These are phyloP conservation scores for Lichtheimia hyalospora DNA, from an alignment of 371 early-diverging fungal genomes.

Conservation along the genomic window DNA sequence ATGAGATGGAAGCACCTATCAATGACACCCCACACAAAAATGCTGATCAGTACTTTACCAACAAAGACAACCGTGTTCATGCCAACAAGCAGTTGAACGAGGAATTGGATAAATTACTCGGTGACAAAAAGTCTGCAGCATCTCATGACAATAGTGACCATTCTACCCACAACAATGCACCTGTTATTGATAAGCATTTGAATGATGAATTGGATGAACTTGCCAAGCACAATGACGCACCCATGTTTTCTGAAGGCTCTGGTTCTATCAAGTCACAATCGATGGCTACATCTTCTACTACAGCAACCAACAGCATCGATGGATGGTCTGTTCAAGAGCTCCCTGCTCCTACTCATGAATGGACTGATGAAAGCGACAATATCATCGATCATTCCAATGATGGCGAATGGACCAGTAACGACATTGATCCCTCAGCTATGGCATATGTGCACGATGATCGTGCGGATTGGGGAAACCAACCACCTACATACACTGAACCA, in stretches of 20 bases:
- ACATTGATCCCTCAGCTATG: conserved; percentile 3
- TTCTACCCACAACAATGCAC: neutral
- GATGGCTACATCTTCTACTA: neutral
- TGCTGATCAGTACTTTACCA: conserved; percentile 8
- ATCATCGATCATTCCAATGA: conserved; percentile 17
- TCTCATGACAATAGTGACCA: conserved; percentile 1
- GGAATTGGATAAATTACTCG: conserved; percentile 16
- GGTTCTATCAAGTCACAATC: conserved; percentile 1
- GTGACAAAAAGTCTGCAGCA: neutral
- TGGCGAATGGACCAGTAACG: conserved; percentile 15
- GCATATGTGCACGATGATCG: neutral
- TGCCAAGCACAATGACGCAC: conserved; percentile 10
- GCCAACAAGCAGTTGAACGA: conserved; percentile 3
- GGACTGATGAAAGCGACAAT: conserved; percentile 9
- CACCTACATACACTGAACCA: neutral
- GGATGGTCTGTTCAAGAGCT: conserved; percentile 11
- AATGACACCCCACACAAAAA: neutral
- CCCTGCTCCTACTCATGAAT: conserved; percentile 7
- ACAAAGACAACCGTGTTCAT: conserved; percentile 8
- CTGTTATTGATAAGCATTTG: neutral
- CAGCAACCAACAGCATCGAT: neutral
- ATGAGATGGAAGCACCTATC: neutral
- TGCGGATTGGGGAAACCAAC: neutral
- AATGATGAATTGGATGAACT: conserved; percentile 14
- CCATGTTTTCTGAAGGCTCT: neutral